Conservation (phyloP, 2,329 filamentous ascomycete genomes). For the Fusarium pininemorale region DNA sequence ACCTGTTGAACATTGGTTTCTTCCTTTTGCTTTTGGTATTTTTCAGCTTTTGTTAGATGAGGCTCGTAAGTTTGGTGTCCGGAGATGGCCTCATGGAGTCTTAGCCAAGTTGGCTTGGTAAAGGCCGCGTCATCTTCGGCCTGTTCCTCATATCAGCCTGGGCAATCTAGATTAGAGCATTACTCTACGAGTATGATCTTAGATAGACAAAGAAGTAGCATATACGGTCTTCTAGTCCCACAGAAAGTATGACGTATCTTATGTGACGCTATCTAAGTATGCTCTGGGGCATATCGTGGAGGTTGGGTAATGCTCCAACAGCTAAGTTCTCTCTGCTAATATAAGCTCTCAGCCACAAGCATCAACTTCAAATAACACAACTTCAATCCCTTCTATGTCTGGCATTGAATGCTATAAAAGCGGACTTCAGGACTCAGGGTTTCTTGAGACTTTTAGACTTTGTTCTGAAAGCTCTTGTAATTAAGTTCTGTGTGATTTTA, state of each 20-base stretch:
- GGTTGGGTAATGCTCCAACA: too few species aligned
- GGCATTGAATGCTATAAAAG: not conserved
- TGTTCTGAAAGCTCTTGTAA: rapidly evolving
- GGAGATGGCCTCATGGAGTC: not conserved
- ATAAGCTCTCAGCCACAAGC: too few species aligned
- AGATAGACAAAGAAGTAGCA: not conserved
- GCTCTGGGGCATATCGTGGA: not conserved
- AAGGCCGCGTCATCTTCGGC: not conserved
- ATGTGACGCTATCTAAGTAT: not conserved
- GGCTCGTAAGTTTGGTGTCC: not conserved
- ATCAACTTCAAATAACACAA: too few species aligned
- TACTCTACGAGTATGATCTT: rapidly evolving
- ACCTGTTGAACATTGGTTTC: constrained; percentile 78
- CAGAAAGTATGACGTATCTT: not conserved
- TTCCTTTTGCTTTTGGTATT: constrained; percentile 75
- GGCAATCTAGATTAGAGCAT: not conserved
- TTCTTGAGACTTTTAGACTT: rapidly evolving
- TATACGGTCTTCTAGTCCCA: not conserved
- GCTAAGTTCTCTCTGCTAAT: too few species aligned
- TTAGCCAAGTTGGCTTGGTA: not conserved
- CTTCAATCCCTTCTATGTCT: not conserved
- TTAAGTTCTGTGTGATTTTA: not conserved
- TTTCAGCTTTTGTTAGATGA: constrained; percentile 1
- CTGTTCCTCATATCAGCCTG: not conserved
- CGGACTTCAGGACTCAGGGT: too few species aligned